Evolutionary conservation across 2,329 filamentous ascomycete species (phyloP).

Genomic region (Aspergillus jensenii): DNA sequence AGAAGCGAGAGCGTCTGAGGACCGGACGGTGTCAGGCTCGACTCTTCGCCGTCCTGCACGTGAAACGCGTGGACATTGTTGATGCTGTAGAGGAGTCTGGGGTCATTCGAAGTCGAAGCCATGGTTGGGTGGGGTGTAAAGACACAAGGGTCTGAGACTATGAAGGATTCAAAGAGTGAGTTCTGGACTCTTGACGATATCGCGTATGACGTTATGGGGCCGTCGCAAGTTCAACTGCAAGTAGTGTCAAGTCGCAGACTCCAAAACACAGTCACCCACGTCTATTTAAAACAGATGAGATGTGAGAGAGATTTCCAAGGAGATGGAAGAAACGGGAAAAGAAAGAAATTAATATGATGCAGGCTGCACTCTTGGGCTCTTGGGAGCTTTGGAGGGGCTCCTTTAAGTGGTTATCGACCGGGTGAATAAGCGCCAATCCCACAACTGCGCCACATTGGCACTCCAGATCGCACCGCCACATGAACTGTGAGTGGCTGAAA

Average conservation of each 20-base stretch:
- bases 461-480: slow-evolving; percentile 25
- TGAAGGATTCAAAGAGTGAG: background rate
- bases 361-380: slow-evolving; percentile 17
- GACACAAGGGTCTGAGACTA: background rate
- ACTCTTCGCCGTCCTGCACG: slow-evolving; percentile 82
- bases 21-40: slow-evolving; percentile 77
- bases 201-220: slow-evolving; percentile 1
- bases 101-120: slow-evolving; percentile 33
- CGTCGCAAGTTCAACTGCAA: background rate
- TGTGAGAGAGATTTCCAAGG: background rate
- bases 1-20: slow-evolving; percentile 88
- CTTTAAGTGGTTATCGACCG: slow-evolving; percentile 2
- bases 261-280: background rate
- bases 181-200: background rate
- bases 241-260: background rate
- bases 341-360: slow-evolving; percentile 3
- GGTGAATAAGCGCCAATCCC: slow-evolving; percentile 15
- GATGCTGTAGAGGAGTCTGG: slow-evolving; percentile 51
- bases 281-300: background rate
- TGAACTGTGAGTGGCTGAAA: slow-evolving; percentile 9
- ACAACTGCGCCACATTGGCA: slow-evolving; percentile 26
- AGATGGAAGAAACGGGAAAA: slow-evolving; percentile 6
- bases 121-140: slow-evolving; percentile 13
- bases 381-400: slow-evolving; percentile 3
- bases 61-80: slow-evolving; percentile 89